Evolutionary conservation across 192 early-diverging fungal species (phyloP).

Genomic region (Mortierella antarctica): DNA sequence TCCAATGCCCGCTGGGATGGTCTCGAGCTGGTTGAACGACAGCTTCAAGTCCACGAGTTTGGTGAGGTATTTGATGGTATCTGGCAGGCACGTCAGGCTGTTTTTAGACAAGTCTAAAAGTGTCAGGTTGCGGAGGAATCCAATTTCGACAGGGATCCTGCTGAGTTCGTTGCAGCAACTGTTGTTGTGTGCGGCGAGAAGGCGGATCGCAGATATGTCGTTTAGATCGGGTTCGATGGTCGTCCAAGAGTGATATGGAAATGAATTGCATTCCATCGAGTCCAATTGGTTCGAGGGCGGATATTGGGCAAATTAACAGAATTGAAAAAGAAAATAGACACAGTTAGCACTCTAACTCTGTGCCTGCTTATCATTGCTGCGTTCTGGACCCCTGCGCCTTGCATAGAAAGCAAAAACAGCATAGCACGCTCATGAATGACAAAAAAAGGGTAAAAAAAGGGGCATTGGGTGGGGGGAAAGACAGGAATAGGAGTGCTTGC

Average conservation of each 20-base stretch:
- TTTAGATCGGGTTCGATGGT: neutral
- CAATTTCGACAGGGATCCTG: slow-evolving; percentile 79
- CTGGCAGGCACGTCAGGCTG: slow-evolving; percentile 69
- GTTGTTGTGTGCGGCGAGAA: neutral
- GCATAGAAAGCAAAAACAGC: too few relatives aligned
- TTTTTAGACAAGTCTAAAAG: slow-evolving; percentile 75
- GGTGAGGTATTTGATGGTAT: slow-evolving; percentile 72
- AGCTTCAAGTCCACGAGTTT: slow-evolving; percentile 76
- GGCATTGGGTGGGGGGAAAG: neutral
- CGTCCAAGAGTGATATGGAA: neutral
- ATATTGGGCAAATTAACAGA: neutral
- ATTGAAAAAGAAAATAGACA: neutral
- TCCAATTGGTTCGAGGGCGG: slow-evolving; percentile 10
- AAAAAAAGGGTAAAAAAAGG: slow-evolving; percentile 1
- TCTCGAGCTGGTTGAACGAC: slow-evolving; percentile 69
- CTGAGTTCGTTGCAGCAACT: slow-evolving; percentile 82
- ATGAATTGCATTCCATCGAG: neutral
- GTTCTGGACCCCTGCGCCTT: too few relatives aligned
- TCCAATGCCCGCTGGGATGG: slow-evolving; percentile 72
- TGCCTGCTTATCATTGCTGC: too few relatives aligned
- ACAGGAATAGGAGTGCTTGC: slow-evolving; percentile 3
- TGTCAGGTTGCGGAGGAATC: slow-evolving; percentile 75
- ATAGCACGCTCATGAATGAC: too few relatives aligned
- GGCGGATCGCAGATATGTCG: neutral
- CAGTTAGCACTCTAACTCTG: neutral